A percentile compares a stretch with the other conserved stretches of the same genome.
phyloP scores from a whole-genome alignment of 495 filamentous ascomycete genomes.

The Penicillium psychrofluorescens region DNA sequence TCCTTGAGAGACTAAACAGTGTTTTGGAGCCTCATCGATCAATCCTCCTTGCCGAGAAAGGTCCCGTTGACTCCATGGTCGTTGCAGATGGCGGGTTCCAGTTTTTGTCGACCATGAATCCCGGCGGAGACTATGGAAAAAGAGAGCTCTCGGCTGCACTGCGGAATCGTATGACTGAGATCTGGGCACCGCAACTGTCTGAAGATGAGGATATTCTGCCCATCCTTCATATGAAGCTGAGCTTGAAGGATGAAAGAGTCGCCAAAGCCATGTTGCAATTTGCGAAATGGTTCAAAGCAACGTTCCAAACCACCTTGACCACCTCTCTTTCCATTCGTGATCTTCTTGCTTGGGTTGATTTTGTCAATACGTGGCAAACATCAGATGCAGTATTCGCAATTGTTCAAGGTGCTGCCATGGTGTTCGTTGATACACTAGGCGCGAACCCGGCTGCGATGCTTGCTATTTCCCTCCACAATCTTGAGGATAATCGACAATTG shows the following conservation, averaged over 20 bases:
- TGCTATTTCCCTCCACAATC: slow-evolving; percentile 50
- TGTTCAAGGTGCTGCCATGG: slow-evolving; percentile 85
- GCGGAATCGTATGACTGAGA: slow-evolving; percentile 95
- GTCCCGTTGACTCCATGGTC: slow-evolving; percentile 70
- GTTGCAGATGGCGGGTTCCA: slow-evolving; percentile 79
- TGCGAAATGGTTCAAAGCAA: slow-evolving; percentile 82
- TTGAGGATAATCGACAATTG: slow-evolving; percentile 53
- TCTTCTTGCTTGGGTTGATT: slow-evolving; percentile 87
- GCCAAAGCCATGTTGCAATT: slow-evolving; percentile 67
- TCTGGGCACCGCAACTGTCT: slow-evolving; percentile 84
- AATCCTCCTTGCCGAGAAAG: slow-evolving; percentile 90
- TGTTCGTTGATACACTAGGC: slow-evolving; percentile 90
- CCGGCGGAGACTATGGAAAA: slow-evolving; percentile 96
- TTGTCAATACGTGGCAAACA: slow-evolving; percentile 61
- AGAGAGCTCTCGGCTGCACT: slow-evolving; percentile 92
- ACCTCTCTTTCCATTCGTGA: slow-evolving; percentile 82
- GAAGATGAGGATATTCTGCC: slow-evolving; percentile 79
- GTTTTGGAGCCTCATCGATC: slow-evolving; percentile 87
- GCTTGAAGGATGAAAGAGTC: slow-evolving; percentile 38
- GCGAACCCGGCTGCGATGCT: slow-evolving; percentile 86
- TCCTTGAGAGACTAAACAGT: slow-evolving; percentile 92
- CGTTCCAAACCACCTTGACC: slow-evolving; percentile 63
- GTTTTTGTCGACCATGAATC: slow-evolving; percentile 98
- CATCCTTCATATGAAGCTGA: slow-evolving; percentile 73
- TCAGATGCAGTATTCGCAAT: slow-evolving; percentile 51